Evolutionary conservation across 345 rosid genomes (phyloP).

Genomic region (Salix purpurea): DNA sequence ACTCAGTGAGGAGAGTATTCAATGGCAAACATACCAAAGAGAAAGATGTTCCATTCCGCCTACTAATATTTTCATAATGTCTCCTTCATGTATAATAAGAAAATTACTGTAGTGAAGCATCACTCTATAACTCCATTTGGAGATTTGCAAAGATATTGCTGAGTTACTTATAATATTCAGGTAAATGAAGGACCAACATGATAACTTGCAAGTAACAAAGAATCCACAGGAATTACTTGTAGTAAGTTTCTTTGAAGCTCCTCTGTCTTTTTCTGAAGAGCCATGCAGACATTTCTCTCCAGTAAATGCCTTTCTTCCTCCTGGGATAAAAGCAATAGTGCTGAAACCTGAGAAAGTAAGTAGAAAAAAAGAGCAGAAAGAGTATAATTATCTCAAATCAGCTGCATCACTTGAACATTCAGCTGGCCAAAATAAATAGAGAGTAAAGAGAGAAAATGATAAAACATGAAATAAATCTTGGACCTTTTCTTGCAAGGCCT

Average conservation of each 20-base stretch:
- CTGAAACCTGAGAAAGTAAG: conserved; percentile 55
- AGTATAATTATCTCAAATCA: conserved; percentile 3
- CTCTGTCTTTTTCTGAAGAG: conserved; percentile 77
- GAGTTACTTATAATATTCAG: neutral
- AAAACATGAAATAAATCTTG: conserved; percentile 4
- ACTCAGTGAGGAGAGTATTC: neutral
- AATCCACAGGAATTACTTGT: conserved; percentile 49
- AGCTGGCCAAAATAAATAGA: neutral
- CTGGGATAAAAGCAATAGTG: conserved; percentile 83
- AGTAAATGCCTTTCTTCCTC: conserved; percentile 92
- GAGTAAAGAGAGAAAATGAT: neutral
- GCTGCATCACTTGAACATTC: neutral
- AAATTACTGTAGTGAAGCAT: neutral
- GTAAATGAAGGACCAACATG: neutral
- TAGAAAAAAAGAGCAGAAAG: neutral
- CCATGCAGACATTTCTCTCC: conserved; percentile 77
- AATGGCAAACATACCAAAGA: neutral
- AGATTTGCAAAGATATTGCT: neutral
- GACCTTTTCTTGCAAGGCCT: conserved; percentile 90
- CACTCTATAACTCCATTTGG: neutral
- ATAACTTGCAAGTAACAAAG: neutral
- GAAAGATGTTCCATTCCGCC: neutral
- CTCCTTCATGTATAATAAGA: neutral
- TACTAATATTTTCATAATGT: neutral
- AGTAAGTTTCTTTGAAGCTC: conserved; percentile 88